phyloP scores from a whole-genome alignment of 805 yeast species.

The Ascoidea rubescens region DNA sequence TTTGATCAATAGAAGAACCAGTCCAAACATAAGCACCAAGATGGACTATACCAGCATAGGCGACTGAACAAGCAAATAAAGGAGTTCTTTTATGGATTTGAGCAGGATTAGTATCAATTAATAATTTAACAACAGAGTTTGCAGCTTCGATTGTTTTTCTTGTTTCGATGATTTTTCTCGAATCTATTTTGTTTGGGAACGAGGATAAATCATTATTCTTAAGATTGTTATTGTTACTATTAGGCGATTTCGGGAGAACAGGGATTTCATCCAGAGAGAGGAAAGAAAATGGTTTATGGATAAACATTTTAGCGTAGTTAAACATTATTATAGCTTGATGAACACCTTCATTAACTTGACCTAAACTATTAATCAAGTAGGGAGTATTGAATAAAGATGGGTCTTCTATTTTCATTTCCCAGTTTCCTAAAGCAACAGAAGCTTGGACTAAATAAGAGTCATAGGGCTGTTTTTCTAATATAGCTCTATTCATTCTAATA shows the following conservation, averaged over 20 bases:
- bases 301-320: slow-evolving; percentile 38
- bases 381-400: slow-evolving; percentile 27
- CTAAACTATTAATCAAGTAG: slow-evolving; percentile 25
- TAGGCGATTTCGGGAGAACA: slow-evolving; percentile 11
- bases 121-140: slow-evolving; percentile 28
- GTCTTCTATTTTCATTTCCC: slow-evolving; percentile 32
- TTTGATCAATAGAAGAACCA: slow-evolving; percentile 20
- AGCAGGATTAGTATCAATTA: slow-evolving; percentile 33
- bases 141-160: slow-evolving; percentile 42
- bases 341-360: slow-evolving; percentile 37
- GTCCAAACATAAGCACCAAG: slow-evolving; percentile 40
- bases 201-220: slow-evolving; percentile 13
- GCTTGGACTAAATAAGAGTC: slow-evolving; percentile 24
- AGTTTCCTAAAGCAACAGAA: slow-evolving; percentile 32
- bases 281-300: slow-evolving; percentile 39
- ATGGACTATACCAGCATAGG: slow-evolving; percentile 38
- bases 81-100: slow-evolving; percentile 32
- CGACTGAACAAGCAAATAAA: slow-evolving; percentile 36
- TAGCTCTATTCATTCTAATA: slow-evolving; percentile 30
- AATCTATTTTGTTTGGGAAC: slow-evolving; percentile 21
- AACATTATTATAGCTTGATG: slow-evolving; percentile 34
- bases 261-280: slow-evolving; percentile 13
- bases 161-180: slow-evolving; percentile 35
- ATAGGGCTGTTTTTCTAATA: slow-evolving; percentile 25
- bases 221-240: slow-evolving; percentile 14